Percentiles rank a stretch among this genome's conserved stretches.
These are phyloP conservation scores for Gastrolobium villosum DNA, from an alignment of 306 rosid species.

Conservation along the genomic window DNA sequence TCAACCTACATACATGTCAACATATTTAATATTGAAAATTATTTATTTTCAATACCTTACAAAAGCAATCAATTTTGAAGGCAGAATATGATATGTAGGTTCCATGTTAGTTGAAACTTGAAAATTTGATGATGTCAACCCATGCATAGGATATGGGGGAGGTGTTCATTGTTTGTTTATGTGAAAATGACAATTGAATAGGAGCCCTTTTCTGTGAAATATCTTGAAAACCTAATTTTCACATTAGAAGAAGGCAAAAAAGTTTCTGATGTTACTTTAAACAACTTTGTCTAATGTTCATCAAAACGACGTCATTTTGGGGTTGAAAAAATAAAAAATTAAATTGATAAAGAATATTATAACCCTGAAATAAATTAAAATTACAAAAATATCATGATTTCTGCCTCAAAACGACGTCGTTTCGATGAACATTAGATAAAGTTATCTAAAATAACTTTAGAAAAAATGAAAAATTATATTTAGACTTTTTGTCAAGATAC, in stretches of 20 bases:
- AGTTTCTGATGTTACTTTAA: too few relatives aligned
- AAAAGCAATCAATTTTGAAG: conserved; percentile 54
- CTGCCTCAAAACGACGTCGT: too few relatives aligned
- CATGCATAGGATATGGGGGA: conserved; percentile 49
- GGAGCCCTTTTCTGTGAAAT: conserved; percentile 32
- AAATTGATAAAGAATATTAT: too few relatives aligned
- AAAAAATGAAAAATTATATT: too few relatives aligned
- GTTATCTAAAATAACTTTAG: too few relatives aligned
- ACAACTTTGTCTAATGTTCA: too few relatives aligned
- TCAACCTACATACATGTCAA: conserved; percentile 46
- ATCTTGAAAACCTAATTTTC: conserved; percentile 26
- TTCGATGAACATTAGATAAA: too few relatives aligned
- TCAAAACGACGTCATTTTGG: too few relatives aligned
- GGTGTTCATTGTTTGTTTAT: conserved; percentile 47
- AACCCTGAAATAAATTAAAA: too few relatives aligned
- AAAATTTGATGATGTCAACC: conserved; percentile 47
- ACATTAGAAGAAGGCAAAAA: not conserved
- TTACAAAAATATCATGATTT: too few relatives aligned
- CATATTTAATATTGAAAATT: conserved; percentile 22
- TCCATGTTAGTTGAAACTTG: conserved; percentile 57
- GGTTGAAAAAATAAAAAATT: too few relatives aligned
- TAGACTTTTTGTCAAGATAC: conserved; percentile 21
- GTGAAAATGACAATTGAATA: conserved; percentile 53
- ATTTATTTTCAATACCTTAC: conserved; percentile 10
- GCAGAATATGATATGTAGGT: conserved; percentile 57